Conservation (phyloP, 768 basidiomycete genomes). For the Phylloporus scabripes region DNA sequence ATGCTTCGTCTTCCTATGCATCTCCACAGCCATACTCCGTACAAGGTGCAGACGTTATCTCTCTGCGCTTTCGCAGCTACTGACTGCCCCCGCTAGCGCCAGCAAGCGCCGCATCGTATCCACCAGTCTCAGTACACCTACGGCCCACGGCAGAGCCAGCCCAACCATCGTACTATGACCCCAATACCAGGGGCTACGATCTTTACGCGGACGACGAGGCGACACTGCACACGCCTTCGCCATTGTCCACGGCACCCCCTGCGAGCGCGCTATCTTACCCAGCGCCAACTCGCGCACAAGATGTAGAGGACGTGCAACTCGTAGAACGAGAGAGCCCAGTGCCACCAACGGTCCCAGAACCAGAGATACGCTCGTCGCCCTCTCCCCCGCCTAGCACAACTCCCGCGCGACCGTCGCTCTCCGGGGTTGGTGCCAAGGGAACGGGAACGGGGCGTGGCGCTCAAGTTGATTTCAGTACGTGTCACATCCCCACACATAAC, state of each 20-base stretch:
- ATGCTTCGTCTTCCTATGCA: not conserved
- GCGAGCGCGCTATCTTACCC: not conserved
- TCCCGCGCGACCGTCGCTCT: constrained; percentile 1
- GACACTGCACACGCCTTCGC: not conserved
- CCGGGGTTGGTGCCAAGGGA: not conserved
- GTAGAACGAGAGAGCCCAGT: not conserved
- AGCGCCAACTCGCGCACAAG: not conserved
- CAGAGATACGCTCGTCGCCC: not conserved
- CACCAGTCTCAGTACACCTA: constrained; percentile 10
- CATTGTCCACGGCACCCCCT: not conserved
- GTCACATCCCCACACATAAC: too few species aligned
- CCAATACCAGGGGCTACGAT: constrained; percentile 29
- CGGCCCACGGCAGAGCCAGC: not conserved
- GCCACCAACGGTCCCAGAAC: not conserved
- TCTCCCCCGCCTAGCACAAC: not conserved
- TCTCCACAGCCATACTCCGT: not conserved
- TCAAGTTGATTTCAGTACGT: constrained; percentile 32
- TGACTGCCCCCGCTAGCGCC: constrained; percentile 3
- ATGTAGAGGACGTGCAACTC: not conserved
- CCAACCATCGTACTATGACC: constrained; percentile 33
- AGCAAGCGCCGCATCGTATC: constrained; percentile 8
- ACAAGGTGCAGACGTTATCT: constrained; percentile 8
- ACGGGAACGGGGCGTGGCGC: not conserved
- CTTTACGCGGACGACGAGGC: constrained; percentile 17
- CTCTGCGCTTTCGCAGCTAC: not conserved